Evolutionary conservation across 2,329 filamentous ascomycete genomes (phyloP).

Genomic region (Aspergillus costaricaensis): DNA sequence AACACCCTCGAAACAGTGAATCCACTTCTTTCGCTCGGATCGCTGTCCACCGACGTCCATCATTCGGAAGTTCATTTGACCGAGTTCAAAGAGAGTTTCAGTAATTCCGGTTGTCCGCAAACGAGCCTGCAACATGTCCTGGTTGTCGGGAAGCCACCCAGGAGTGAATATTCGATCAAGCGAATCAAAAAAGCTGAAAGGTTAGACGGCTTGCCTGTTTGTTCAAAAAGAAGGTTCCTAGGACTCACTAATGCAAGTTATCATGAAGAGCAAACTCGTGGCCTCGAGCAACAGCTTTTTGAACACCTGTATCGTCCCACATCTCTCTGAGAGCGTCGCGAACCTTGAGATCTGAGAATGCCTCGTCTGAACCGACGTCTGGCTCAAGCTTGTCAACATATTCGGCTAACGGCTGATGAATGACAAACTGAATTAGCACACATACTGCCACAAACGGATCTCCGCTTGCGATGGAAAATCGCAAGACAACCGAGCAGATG

Average conservation of each 20-base stretch:
- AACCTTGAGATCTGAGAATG: slow-evolving; percentile 65
- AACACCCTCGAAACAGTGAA: slow-evolving; percentile 93
- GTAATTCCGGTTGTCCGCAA: slow-evolving; percentile 93
- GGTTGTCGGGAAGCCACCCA: slow-evolving; percentile 85
- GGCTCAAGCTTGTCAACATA: slow-evolving; percentile 71
- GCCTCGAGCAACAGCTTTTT: slow-evolving; percentile 84
- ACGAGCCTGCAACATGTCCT: slow-evolving; percentile 88
- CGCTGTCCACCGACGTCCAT: slow-evolving; percentile 92
- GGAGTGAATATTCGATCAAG: slow-evolving; percentile 73
- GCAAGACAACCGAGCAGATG: neutral
- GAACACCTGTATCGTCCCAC: slow-evolving; percentile 82
- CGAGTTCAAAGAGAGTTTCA: slow-evolving; percentile 89
- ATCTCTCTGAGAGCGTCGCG: slow-evolving; percentile 77
- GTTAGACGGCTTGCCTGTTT: slow-evolving; percentile 7
- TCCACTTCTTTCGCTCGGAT: slow-evolving; percentile 96
- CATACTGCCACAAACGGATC: neutral
- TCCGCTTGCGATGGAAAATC: neutral
- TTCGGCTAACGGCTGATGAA: slow-evolving; percentile 70
- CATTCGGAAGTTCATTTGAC: slow-evolving; percentile 93
- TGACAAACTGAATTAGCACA: slow-evolving; percentile 15
- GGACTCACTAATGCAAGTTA: slow-evolving; percentile 84
- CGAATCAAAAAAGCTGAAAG: slow-evolving; percentile 74
- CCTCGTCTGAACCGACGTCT: slow-evolving; percentile 80
- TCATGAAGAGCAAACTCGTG: slow-evolving; percentile 97
- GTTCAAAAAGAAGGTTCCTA: neutral